Evolutionary conservation across 2,329 filamentous ascomycete genomes (phyloP), one percentile per base, ranked within the genome.

Genomic region (Dendrostoma leiphaemia): DNA sequence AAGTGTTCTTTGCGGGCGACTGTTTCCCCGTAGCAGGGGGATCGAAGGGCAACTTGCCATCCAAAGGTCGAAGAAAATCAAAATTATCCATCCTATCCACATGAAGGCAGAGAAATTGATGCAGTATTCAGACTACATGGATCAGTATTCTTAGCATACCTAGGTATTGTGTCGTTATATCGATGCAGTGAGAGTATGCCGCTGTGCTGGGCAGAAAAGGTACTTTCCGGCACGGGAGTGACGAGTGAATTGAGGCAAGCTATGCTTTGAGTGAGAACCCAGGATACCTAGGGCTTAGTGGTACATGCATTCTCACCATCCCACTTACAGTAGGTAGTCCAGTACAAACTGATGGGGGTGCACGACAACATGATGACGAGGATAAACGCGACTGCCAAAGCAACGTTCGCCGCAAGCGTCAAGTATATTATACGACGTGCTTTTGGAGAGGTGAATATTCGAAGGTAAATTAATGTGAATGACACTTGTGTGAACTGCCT

Each of bases 281-380:
- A n/a, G n/a, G n/a, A 37, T 12, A 32, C 13, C 7, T 6, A 37
- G 34, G 34, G 19, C 10, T 9, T n/a, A n/a, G n/a, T 37, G 34
- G 34, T n/a, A 37, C 34, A n/a, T 17, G 19, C 26, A 35, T 75
- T 69, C 48, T 74, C 64, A 1, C 71, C 71, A 40, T 79, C 74
- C 79, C 81, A 85, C n/a, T 67, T 67, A n/a, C n/a, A n/a, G n/a
- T n/a, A n/a, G n/a, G n/a, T n/a, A 0, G 65, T 69, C 82, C 82
- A 85, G 61, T 75, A 78, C 55, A 73, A 76, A 8, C 63, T 64
- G 21, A 84, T 67, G 0, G 81, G 82, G 1, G 60, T 64, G 62
- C 81, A 83, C 57, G 81, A 76, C 35, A 82, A 77, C n/a, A 79
- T 61, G n/a, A 69, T 72, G 7, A 71, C 63, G 2, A 79, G 54